A percentile compares a stretch with the other conserved stretches of the same genome.
These are phyloP conservation scores for Beverwykella pulmonaria DNA, from an alignment of 495 filamentous ascomycete species.

Conservation along the genomic window DNA sequence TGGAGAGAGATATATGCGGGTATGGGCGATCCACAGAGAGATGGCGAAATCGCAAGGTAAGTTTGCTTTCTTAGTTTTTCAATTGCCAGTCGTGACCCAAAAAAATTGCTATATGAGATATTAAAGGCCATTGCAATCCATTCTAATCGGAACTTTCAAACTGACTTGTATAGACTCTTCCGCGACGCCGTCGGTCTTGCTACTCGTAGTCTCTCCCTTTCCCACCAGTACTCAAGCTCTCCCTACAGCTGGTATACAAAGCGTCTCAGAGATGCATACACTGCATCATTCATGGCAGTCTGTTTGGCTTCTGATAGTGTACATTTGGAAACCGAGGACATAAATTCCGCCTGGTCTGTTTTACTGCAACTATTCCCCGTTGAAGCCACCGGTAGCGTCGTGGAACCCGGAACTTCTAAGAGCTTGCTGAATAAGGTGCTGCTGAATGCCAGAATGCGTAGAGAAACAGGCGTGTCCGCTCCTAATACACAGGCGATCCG, in stretches of 20 bases:
- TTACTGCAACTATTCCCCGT: constrained; percentile 25
- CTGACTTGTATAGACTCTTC: constrained; percentile 14
- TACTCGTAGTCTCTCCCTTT: constrained; percentile 2
- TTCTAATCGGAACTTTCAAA: no score
- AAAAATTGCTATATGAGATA: no score
- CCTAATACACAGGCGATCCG: constrained; percentile 1
- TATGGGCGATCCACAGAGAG: background rate
- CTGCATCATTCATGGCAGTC: constrained; percentile 18
- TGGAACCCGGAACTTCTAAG: background rate
- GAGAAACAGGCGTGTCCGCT: background rate
- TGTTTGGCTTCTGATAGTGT: constrained; percentile 8
- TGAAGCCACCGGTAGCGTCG: background rate
- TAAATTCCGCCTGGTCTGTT: constrained; percentile 12
- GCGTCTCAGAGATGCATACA: constrained; percentile 24
- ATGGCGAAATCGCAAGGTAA: constrained; percentile 14
- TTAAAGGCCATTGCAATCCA: no score
- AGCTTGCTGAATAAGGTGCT: constrained; percentile 9
- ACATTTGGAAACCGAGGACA: background rate
- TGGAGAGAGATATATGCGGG: background rate
- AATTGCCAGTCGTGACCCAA: no score
- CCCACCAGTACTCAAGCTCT: constrained; percentile 18
- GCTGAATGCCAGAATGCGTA: background rate
- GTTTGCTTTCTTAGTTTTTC: background rate
- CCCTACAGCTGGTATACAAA: constrained; percentile 28
- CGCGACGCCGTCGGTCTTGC: constrained; percentile 19